Percentiles rank a stretch among this genome's conserved stretches.
Evolutionary conservation across 1,284 basidiomycete genomes (phyloP).

Genomic region (Ustilago trichophora): DNA sequence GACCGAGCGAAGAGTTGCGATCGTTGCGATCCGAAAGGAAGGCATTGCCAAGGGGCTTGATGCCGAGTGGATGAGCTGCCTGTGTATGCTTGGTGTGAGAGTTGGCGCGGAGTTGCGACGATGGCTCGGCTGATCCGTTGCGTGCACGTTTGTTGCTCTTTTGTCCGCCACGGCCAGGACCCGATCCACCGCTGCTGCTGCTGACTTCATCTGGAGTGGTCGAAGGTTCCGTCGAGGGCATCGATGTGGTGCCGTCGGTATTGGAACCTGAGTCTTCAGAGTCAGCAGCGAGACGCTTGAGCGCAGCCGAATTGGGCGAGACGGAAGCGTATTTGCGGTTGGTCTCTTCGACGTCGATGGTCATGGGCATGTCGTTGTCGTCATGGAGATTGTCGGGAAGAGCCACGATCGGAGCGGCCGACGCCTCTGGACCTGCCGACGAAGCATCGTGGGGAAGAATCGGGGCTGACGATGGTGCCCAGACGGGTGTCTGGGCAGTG

Average conservation of each 20-base stretch:
- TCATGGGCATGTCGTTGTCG: constrained; percentile 19
- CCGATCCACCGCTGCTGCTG: constrained; percentile 15
- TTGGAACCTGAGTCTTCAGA: constrained; percentile 28
- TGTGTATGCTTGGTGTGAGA: constrained; percentile 17
- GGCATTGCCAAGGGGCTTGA: constrained; percentile 60
- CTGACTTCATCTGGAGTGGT: constrained; percentile 32
- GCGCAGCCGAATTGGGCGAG: constrained; percentile 18
- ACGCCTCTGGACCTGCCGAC: neutral
- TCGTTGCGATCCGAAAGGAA: constrained; percentile 47
- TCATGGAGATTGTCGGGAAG: neutral
- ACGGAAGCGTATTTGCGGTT: constrained; percentile 29
- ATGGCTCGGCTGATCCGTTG: constrained; percentile 13
- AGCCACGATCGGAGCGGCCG: neutral
- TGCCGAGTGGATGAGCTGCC: constrained; percentile 54
- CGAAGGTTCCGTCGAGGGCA: constrained; percentile 38
- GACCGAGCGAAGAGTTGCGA: constrained; percentile 44
- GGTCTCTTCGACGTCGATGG: constrained; percentile 34
- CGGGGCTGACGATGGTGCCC: neutral
- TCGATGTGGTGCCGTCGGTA: constrained; percentile 32
- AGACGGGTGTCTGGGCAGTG: neutral
- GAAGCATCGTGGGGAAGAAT: neutral
- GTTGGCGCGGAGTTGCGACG: neutral
- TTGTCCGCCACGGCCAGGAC: neutral
- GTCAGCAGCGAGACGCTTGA: constrained; percentile 37
- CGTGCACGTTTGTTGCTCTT: constrained; percentile 19